A percentile compares a stretch with the other conserved stretches of the same genome.
phyloP scores from a whole-genome alignment of 148 eudicot species.

The Rhododendron simsii region DNA sequence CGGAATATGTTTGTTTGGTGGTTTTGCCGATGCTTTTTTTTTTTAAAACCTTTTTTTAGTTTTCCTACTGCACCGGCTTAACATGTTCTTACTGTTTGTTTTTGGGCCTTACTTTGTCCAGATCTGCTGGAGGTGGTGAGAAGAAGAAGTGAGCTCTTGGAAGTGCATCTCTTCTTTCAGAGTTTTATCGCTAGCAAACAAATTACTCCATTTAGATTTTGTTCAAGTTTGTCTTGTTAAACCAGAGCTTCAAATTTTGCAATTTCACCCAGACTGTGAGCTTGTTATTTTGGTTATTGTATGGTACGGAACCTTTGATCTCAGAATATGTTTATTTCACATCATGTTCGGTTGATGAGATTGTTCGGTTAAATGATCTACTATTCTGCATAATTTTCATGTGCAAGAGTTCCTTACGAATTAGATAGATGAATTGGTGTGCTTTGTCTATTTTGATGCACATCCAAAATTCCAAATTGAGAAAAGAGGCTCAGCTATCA shows the following conservation, averaged over 20 bases:
- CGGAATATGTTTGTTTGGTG: not conserved
- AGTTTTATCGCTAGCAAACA: not conserved
- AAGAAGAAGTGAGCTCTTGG: constrained; percentile 21
- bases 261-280: not conserved
- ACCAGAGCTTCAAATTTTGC: not conserved
- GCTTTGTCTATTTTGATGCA: not conserved
- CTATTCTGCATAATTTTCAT: not conserved
- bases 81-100: not conserved
- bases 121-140: constrained; percentile 30
- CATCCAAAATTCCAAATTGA: not conserved
- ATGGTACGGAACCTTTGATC: not conserved
- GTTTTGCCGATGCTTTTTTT: not conserved
- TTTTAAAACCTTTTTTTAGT: not conserved
- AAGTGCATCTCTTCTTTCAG: not conserved
- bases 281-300: not conserved
- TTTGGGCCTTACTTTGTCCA: constrained; percentile 10
- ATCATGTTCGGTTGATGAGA: not conserved
- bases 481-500: not conserved
- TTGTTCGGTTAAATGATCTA: not conserved
- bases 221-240: not conserved
- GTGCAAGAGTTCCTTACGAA: not conserved
- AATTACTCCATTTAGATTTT: not conserved
- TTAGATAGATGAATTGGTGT: not conserved
- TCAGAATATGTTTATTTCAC: not conserved
- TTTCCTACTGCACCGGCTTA: not conserved